phyloP scores from a whole-genome alignment of 495 filamentous ascomycete species.

The Geoglossum glabrum region DNA sequence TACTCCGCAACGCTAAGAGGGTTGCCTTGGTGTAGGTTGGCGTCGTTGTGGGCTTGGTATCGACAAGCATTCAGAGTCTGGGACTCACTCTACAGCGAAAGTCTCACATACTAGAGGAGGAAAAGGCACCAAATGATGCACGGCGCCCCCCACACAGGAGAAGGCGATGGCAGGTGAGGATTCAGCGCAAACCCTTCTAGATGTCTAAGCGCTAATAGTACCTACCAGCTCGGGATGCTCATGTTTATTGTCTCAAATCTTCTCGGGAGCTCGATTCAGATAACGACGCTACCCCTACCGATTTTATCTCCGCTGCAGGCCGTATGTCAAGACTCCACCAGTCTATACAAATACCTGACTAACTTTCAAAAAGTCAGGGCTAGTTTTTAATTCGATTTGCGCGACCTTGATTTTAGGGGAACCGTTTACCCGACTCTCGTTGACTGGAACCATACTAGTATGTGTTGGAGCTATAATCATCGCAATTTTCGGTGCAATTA shows the following conservation, averaged over 20 bases:
- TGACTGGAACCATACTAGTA: slow-evolving; percentile 75
- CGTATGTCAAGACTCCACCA: slow-evolving; percentile 21
- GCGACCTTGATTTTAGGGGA: slow-evolving; percentile 85
- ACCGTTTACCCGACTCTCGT: slow-evolving; percentile 79
- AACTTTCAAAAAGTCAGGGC: slow-evolving; percentile 36
- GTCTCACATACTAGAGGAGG: slow-evolving; percentile 93
- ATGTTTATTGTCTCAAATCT: slow-evolving; percentile 94
- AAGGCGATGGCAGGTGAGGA: slow-evolving; percentile 69
- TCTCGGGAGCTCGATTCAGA: slow-evolving; percentile 87
- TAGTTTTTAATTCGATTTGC: slow-evolving; percentile 97
- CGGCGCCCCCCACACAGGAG: slow-evolving; percentile 76
- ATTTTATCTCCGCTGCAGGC: slow-evolving; percentile 92
- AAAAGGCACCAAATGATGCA: slow-evolving; percentile 59
- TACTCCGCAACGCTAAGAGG: background rate
- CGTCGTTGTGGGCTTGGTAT: slow-evolving; percentile 78
- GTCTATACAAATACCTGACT: background rate
- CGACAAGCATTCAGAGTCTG: slow-evolving; percentile 82
- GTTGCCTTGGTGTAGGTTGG: slow-evolving; percentile 40
- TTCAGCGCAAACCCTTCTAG: background rate
- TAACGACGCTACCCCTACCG: slow-evolving; percentile 86
- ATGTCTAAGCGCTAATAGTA: background rate
- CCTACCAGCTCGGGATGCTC: slow-evolving; percentile 55
- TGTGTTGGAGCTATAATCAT: slow-evolving; percentile 74
- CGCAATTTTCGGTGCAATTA: slow-evolving; percentile 80
- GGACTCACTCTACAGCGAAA: slow-evolving; percentile 97